Base-by-base conservation (phyloP, 805 yeast genomes). In the Wickerhamiella nectarea region DNA sequence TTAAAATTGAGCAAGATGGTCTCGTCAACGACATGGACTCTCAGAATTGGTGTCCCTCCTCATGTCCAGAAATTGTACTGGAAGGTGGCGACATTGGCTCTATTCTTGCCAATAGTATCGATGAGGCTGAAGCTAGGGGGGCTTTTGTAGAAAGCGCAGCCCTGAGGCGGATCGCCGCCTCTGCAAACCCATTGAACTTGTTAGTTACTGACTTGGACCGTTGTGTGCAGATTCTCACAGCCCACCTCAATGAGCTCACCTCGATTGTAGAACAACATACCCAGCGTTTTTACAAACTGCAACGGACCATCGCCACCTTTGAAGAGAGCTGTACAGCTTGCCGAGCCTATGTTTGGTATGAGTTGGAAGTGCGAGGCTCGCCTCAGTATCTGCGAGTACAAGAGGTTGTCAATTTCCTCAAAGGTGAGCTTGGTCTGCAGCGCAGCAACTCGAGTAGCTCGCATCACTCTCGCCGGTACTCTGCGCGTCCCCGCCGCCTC, bases 1-100 rank as follows among this genome's bases (percentile, higher is more conserved):
- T 60, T 48, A 50, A 51, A 33, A 50, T 60, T 12, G 59, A 54
- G 21, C 51, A 35, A 2, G 59, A 57, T 19, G 60, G 60, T 1
- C 48, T 50, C 1, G 51, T 59, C 6, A 51, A 51, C 15, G 62
- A 59, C 20, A 44, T 58, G 5, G 53, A 52, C 20, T 12, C 17
- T 28, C 34, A 34, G 24, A 38, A 40, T 25, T 44, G 46, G 46
- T 15, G 19, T 12, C 43, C 43, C 5, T 26, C 21, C 15, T 14
- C 36, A 3, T 28, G 31, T 15, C 31, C 31, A 15, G 14, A 8
- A 4, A 11, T 28, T n/a, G 5, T n/a, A 8, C n/a, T 28, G 6
- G 18, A 33, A 7, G 14, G n/a, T n/a, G 36, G 29, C n/a, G 39
- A 17, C 21, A 14, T 12, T 18, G 18, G 25, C 7, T 15, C 43